Evolutionary conservation across 2,329 filamentous ascomycete genomes (phyloP).

Genomic region (Colletotrichum orchidophilum): DNA sequence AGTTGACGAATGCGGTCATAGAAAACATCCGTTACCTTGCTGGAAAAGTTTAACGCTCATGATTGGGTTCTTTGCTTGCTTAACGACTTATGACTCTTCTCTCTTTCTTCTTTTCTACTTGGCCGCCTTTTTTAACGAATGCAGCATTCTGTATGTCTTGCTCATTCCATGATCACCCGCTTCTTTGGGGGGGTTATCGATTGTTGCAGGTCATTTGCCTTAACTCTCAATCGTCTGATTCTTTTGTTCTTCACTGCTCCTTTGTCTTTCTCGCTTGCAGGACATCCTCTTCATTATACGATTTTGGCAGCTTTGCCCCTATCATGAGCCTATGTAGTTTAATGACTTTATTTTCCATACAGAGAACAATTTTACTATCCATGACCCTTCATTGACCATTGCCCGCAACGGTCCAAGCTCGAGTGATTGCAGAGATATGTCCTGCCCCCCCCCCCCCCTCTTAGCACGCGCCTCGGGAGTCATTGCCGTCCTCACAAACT

Average conservation of each 20-base stretch:
- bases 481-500: neutral
- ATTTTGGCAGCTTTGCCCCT: neutral
- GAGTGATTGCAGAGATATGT: neutral
- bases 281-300: neutral
- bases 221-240: too few species aligned
- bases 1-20: constrained; percentile 55
- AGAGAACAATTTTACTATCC: neutral
- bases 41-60: constrained; percentile 51
- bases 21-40: constrained; percentile 66
- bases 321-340: constrained; percentile 14
- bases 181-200: neutral
- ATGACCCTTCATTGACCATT: neutral
- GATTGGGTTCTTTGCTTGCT: constrained; percentile 18
- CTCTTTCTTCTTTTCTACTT: constrained; percentile 5
- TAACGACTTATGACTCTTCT: constrained; percentile 23
- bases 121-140: constrained; percentile 1
- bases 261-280: neutral
- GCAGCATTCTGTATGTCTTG: neutral
- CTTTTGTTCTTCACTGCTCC: neutral
- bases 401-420: neutral
- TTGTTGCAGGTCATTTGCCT: constrained; percentile 14
- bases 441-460: neutral
- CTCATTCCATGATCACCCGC: constrained; percentile 9
- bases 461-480: neutral
- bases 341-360: constrained; percentile 3